Evolutionary conservation across 495 filamentous ascomycete species (phyloP), one percentile per base, ranked within the genome.

Genomic region (Apodospora peruviana): DNA sequence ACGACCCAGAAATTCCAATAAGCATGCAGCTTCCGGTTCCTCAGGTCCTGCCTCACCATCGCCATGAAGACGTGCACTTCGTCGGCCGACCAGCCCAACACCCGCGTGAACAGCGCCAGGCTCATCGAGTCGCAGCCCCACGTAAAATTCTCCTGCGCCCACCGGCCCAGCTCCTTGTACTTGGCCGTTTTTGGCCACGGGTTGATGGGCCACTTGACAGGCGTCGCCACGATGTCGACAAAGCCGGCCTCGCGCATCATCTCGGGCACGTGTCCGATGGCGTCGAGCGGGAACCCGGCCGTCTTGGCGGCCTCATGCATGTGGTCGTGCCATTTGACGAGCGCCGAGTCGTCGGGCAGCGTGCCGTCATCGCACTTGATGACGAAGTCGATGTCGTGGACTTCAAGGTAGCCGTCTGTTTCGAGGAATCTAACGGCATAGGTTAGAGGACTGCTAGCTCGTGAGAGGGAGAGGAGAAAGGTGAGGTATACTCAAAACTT

Each of bases 81-180:
- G 0, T 64, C 53, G 22, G 52, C 46, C 5, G 53, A 48, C 62
- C 62, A 68, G 9, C 57, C 56, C 4, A 65, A 20, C 0, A 52
- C 59, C 12, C 59, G 54, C 7, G 63, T 59, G 39, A 56, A 55
- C 2, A 64, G 43, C 8, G 48, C 52, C 12, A 76, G 66, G 25
- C 62, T 70, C 46, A 79, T 72, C 0, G 69, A 65, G 5, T 74
- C 60, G 54, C 79, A 46, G 1, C 72, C 78, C 18, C 27, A 41
- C 40, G 55, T 23, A 36, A 68, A 43, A 44, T 69, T 58, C 41
- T 61, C 57, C 24, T 67, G 50, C 27, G 38, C 45, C 37, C 48
- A 60, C 36, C 53, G 43, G 1, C 78, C 76, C 19, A 78, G 66
- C 50, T 71, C 67, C 52, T 78, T 77, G 42, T 70, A 64, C 42